A percentile compares a stretch with the other conserved stretches of the same genome.
These are phyloP conservation scores for Trichoderma sp. DNA, from an alignment of 2,329 filamentous ascomycete species.

Conservation along the genomic window DNA sequence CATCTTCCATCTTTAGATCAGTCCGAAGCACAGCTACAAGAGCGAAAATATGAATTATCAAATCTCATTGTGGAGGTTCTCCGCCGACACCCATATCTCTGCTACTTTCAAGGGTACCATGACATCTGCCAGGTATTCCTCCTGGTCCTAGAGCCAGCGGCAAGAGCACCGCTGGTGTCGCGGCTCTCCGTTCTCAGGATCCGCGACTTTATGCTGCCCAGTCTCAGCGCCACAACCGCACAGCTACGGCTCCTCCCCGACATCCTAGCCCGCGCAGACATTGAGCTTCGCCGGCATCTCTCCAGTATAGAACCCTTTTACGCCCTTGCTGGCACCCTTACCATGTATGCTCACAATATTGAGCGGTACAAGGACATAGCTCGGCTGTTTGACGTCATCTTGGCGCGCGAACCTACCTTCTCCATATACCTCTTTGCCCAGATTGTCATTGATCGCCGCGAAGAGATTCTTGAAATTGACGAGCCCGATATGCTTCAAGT, in stretches of 20 bases:
- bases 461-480: slow-evolving; percentile 86
- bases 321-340: slow-evolving; percentile 88
- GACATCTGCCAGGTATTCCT: slow-evolving; percentile 97
- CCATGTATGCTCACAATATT: slow-evolving; percentile 95
- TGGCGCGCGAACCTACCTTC: slow-evolving; percentile 85
- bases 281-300: slow-evolving; percentile 72
- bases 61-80: slow-evolving; percentile 79
- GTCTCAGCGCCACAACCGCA: slow-evolving; percentile 73
- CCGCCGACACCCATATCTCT: slow-evolving; percentile 77
- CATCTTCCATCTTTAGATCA: slow-evolving; percentile 53
- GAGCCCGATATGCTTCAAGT: slow-evolving; percentile 93
- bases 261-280: slow-evolving; percentile 73
- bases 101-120: slow-evolving; percentile 98
- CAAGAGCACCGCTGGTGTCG: slow-evolving; percentile 65
- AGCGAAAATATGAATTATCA: slow-evolving; percentile 75
- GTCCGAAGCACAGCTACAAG: slow-evolving; percentile 66
- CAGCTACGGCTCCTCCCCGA: slow-evolving; percentile 88
- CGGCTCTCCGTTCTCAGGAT: slow-evolving; percentile 89
- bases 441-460: slow-evolving; percentile 77
- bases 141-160: slow-evolving; percentile 70
- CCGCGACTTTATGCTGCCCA: slow-evolving; percentile 96
- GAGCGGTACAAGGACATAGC: slow-evolving; percentile 86
- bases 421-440: slow-evolving; percentile 90
- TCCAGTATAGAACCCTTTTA: slow-evolving; percentile 83
- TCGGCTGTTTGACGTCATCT: slow-evolving; percentile 86